Conservation (phyloP, 306 rosid species). For the Cucurbita pepo region DNA sequence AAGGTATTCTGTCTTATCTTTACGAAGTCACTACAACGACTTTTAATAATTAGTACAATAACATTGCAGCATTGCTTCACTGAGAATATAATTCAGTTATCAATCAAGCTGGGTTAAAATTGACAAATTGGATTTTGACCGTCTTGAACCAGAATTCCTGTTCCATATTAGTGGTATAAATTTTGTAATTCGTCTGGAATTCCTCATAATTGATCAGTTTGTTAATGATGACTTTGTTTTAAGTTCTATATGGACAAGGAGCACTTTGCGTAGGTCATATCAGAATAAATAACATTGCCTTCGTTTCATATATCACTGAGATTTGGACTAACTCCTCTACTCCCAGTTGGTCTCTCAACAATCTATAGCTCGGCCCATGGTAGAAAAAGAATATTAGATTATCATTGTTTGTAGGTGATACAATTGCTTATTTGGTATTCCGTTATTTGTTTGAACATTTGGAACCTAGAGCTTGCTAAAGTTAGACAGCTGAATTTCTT, state of each 20-base stretch:
- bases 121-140: neutral
- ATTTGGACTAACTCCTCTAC: neutral
- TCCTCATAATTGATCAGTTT: neutral
- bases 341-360: neutral
- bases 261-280: neutral
- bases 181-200: neutral
- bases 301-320: neutral
- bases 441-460: neutral
- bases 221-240: neutral
- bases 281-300: neutral
- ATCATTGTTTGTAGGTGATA: neutral
- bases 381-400: neutral
- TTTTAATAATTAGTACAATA: neutral
- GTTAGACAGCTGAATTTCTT: neutral
- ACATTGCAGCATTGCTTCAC: neutral
- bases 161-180: neutral
- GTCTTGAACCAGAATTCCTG: neutral
- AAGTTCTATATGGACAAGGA: neutral
- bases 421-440: neutral
- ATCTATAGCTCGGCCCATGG: neutral
- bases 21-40: neutral
- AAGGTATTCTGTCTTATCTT: conserved; percentile 28
- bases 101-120: neutral
- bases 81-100: neutral
- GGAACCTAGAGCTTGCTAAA: neutral